phyloP scores from a whole-genome alignment of 192 early-diverging fungal species.

The Backusella circina region DNA sequence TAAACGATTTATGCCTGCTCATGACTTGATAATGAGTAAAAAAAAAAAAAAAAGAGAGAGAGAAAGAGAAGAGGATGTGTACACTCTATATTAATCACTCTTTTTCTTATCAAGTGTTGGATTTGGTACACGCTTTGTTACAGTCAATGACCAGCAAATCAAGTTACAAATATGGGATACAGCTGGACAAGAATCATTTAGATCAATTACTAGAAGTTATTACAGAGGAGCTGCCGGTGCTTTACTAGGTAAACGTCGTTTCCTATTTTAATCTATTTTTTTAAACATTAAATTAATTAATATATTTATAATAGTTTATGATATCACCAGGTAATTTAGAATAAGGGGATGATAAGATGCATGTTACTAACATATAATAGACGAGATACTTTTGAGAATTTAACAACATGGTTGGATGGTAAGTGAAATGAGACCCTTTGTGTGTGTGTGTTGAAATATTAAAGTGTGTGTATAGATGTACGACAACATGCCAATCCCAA shows the following conservation, averaged over 20 bases:
- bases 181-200: slow-evolving; percentile 82
- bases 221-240: slow-evolving; percentile 80
- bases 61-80: too few species aligned
- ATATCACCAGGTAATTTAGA: slow-evolving; percentile 59
- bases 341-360: neutral
- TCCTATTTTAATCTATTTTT: too few species aligned
- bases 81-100: too few species aligned
- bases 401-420: slow-evolving; percentile 72
- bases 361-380: slow-evolving; percentile 8
- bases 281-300: too few species aligned
- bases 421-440: neutral
- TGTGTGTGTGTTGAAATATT: neutral
- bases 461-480: slow-evolving; percentile 50
- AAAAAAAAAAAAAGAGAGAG: too few species aligned
- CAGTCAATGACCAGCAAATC: slow-evolving; percentile 72
- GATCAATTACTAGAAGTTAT: slow-evolving; percentile 82
- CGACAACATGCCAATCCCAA: slow-evolving; percentile 87
- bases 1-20: slow-evolving; percentile 74
- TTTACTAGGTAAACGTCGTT: slow-evolving; percentile 60
- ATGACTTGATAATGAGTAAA: slow-evolving; percentile 76
- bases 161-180: slow-evolving; percentile 97
- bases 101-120: slow-evolving; percentile 48
- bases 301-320: too few species aligned
- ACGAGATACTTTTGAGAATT: slow-evolving; percentile 73
- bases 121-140: slow-evolving; percentile 77